Evolutionary conservation across 441 rosid genomes (phyloP).

Genomic region (Populus hybrid): DNA sequence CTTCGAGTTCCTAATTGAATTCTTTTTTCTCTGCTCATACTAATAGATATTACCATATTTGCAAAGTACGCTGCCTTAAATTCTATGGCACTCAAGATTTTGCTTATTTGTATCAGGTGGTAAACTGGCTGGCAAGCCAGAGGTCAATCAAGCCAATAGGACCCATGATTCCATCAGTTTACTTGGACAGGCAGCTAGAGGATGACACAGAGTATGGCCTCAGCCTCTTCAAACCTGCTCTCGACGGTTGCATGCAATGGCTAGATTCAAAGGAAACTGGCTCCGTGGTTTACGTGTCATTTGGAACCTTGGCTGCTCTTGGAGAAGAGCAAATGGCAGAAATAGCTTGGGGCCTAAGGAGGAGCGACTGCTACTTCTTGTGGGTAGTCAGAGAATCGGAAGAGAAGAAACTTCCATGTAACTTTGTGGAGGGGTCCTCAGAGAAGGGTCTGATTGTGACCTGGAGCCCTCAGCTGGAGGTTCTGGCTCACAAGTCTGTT

Average conservation of each 20-base stretch:
- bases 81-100: not conserved
- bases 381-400: slow-evolving; percentile 49
- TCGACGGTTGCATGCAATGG: slow-evolving; percentile 38
- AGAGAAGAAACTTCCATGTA: slow-evolving; percentile 32
- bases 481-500: slow-evolving; percentile 33
- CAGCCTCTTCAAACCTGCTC: slow-evolving; percentile 30
- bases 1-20: not conserved
- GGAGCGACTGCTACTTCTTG: slow-evolving; percentile 31
- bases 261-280: slow-evolving; percentile 23
- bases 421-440: slow-evolving; percentile 24
- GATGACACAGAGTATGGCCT: slow-evolving; percentile 34
- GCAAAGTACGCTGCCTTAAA: not conserved
- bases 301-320: slow-evolving; percentile 40
- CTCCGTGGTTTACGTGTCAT: slow-evolving; percentile 24
- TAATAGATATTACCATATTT: not conserved
- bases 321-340: slow-evolving; percentile 41
- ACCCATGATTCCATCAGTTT: slow-evolving; percentile 35
- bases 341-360: slow-evolving; percentile 34
- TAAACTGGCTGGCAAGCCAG: slow-evolving; percentile 9
- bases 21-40: not conserved
- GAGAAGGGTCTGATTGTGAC: slow-evolving; percentile 34
- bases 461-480: slow-evolving; percentile 46
- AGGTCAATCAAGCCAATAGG: slow-evolving; percentile 18
- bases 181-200: slow-evolving; percentile 23
- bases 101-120: not conserved